Base-by-base conservation (phyloP, 305 asterid species). In the Solanum hybrid region DNA sequence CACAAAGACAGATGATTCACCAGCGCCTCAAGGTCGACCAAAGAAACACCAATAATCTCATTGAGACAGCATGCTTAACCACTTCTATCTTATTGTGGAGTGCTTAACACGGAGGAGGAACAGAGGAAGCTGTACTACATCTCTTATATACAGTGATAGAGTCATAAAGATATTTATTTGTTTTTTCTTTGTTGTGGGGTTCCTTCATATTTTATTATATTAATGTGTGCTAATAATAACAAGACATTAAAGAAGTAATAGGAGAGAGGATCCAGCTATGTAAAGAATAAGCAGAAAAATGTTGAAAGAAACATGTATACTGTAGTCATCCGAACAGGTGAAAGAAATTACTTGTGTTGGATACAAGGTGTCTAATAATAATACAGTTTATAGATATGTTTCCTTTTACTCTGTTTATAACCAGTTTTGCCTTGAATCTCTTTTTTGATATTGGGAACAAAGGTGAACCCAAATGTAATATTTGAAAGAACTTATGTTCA, bases 11-110 rank as follows among this genome's bases (percentile, higher is more conserved):
- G 98, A 96, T 13, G 95, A 92, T 84, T 95, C 95, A 26, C 93
- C 94, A 40, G 91, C 91, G 6, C 92, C 92, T 77, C 97, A 93
- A 73, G 98, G 96, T 84, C 96, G 99, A 89, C 95, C 99, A 32
- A 96, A 95, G 95, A 98, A 98, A 93, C 97, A 97, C 95, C 97
- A 96, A 95, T 97, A 97, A 88, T 96, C 98, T 88, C 94, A 92
- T 88, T 95, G 92, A 95, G 90, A 82, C 84, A 12, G 20, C 34
- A 27, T 64, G 40, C 77, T 11, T 81, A 46, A 81, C 72, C 38
- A 42, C 16, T 42, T 81, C 38, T 17, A 35, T 78, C 51, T 77
- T 77, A 77, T 34, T 78, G 51, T 78, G 51, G 85, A 35, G 51
- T 22, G 85, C 85, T 78, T 35, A n/a, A 78, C 56, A 78, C 37